Conservation (phyloP, 2,329 filamentous ascomycete species). For the Neophaeococcomyces aloes region DNA sequence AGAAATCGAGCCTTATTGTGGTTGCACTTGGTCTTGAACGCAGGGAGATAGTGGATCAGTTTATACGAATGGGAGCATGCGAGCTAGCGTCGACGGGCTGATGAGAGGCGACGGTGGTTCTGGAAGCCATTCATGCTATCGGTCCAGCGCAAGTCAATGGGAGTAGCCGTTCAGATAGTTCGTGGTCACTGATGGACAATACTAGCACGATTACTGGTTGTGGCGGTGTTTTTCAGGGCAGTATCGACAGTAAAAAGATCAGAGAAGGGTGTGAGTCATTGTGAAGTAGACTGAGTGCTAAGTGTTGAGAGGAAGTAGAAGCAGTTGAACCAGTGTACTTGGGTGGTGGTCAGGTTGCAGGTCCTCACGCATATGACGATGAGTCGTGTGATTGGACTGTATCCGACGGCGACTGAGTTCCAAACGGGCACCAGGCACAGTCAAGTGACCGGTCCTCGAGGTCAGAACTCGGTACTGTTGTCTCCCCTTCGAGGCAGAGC, state of each 20-base stretch:
- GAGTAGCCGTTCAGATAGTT: constrained; percentile 4
- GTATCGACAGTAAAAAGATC: neutral
- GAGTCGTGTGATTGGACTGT: constrained; percentile 7
- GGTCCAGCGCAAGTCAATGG: constrained; percentile 9
- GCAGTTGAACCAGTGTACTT: constrained; percentile 12
- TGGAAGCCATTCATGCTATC: constrained; percentile 20
- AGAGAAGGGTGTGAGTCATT: constrained; percentile 16
- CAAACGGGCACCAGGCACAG: constrained; percentile 9
- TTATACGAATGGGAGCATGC: constrained; percentile 8
- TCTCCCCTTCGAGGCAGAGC: neutral
- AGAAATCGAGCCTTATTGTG: neutral
- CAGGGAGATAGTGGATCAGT: neutral
- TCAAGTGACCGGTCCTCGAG: constrained; percentile 7
- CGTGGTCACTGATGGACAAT: neutral
- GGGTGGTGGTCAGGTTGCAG: constrained; percentile 10
- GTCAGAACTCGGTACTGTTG: neutral
- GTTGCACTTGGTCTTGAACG: neutral
- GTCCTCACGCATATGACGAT: constrained; percentile 21
- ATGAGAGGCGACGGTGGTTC: constrained; percentile 11
- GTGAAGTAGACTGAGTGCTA: constrained; percentile 3
- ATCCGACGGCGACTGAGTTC: neutral
- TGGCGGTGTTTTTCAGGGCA: neutral
- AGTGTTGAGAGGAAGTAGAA: constrained; percentile 4
- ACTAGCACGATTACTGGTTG: constrained; percentile 1
- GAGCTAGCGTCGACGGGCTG: constrained; percentile 16